Base-by-base conservation (phyloP, 768 basidiomycete genomes). In the Hirschioporus abietinus region DNA sequence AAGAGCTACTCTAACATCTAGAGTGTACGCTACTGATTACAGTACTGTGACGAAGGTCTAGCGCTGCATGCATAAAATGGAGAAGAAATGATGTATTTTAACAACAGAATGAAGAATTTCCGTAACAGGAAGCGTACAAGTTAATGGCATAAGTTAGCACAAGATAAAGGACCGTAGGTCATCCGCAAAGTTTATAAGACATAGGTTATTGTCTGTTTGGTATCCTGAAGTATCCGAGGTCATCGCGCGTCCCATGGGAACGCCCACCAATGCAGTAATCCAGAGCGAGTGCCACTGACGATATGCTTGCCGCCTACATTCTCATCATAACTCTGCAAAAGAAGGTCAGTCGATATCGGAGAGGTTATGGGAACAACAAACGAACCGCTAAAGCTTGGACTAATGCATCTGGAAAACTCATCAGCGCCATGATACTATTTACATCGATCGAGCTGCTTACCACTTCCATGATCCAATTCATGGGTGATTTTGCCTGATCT, bases 381-480 rank as follows among this genome's bases (percentile, higher is more conserved):
- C 42, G 20, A 3, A 52, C 42, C 20, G 42, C 42, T 52, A 52
- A 15, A 5, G 42, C 42, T 52, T 52, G 42, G 12, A 52, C 20
- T 15, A 52, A 20, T 15, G 35, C 35, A 15, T 52, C 42, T 52
- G 12, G 12, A 52, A 3, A 12, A 15, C 12, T 6, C 20, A 52
- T 52, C 20, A 52, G 12, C 42, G 12, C 12, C 42, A 52, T 12
- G 42, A 15, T 52, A 52, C 4, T 52, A 52, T 15, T 30, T 52
- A 10, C 42, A 15, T 20, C 42, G 42, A 52, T 15, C 42, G 12
- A 1, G 12, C 20, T 52, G 42, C 42, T 52, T 61, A 61, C 60
- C 60, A 61, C 60, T 24, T 25, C 81, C 81, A 69, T 89, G 86
- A 68, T 87, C 84, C 70, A 90, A 72, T 34, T 84, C 88, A 74